Evolutionary conservation across 108 stramenopile genomes (phyloP), one percentile per base, ranked within the genome.

Genomic region (Phaeodactylum tricornutum): DNA sequence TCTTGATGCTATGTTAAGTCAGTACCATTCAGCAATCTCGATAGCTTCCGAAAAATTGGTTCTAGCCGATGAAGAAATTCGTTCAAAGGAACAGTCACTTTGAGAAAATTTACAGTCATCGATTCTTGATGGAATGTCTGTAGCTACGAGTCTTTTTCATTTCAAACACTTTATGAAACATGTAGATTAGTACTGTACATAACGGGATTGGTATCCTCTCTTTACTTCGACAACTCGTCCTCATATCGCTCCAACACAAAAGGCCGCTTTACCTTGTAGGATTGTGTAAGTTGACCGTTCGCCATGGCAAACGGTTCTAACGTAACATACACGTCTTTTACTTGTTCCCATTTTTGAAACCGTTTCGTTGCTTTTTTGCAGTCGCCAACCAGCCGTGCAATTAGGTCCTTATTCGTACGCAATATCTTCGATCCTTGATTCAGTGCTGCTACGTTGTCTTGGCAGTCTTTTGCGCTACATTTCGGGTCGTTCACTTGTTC

Each of bases 301-400:
- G 63, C 73, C 77, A 94, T 93, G 51, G 93, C 87, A 64, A 96
- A 96, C 0, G 95, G 95, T 61, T 96, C 95, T 29, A 94, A 50
- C 15, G 84, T 86, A 21, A 92, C 32, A 38, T 87, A 77, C 7
- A 85, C 69, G 37, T 67, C 62, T 33, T 55, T 61, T 22, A 88
- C 84, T 66, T 79, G 72, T 53, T 95, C 94, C 71, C 77, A 95
- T 22, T 67, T 43, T 2, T 87, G 77, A 45, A 86, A 89, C 0
- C 51, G 55, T 4, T 63, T 53, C 3, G 89, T 81, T 7, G 80
- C 71, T 16, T 49, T 43, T 34, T 71, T 70, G 36, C 84, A 60
- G 22, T 74, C 71, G 7, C 45, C 57, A 44, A 69, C 38, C 7
- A 93, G 46, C 9, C 53, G 41, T 6, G 59, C 44, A 28, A 69